phyloP scores from a whole-genome alignment of 495 filamentous ascomycete genomes.

The Opeltia flavorubescens region DNA sequence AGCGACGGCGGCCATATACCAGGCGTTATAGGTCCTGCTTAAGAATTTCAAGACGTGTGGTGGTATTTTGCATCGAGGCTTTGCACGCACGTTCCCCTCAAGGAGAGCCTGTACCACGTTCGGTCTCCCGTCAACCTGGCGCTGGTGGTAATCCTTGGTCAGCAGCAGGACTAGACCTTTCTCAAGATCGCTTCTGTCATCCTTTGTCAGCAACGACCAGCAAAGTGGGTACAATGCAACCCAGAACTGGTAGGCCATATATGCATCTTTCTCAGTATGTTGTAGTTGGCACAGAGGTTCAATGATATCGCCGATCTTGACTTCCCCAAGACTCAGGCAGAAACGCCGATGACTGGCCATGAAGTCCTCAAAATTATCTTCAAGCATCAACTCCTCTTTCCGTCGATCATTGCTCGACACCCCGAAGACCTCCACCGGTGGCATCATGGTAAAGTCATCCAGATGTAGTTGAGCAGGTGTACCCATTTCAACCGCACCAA shows the following conservation, averaged over 20 bases:
- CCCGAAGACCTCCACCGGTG: constrained; percentile 50
- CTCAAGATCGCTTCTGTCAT: constrained; percentile 83
- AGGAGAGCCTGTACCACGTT: constrained; percentile 89
- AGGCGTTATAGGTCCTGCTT: constrained; percentile 80
- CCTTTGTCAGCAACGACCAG: constrained; percentile 76
- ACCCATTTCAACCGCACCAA: constrained; percentile 82
- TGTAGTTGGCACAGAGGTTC: constrained; percentile 91
- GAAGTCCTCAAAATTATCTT: constrained; percentile 68
- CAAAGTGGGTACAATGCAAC: constrained; percentile 78
- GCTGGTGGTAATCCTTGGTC: constrained; percentile 87
- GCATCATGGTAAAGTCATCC: constrained; percentile 69
- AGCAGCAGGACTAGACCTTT: constrained; percentile 74
- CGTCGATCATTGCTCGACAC: constrained; percentile 54
- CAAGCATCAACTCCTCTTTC: constrained; percentile 57
- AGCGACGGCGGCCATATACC: constrained; percentile 79
- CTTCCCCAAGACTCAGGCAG: constrained; percentile 62
- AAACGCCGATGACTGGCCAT: constrained; percentile 71
- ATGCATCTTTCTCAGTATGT: constrained; percentile 65
- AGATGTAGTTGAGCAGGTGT: constrained; percentile 56
- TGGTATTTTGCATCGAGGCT: constrained; percentile 78
- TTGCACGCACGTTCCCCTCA: constrained; percentile 66
- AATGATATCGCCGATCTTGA: constrained; percentile 73
- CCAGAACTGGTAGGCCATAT: constrained; percentile 82
- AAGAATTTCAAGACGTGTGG: constrained; percentile 92
- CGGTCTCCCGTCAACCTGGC: constrained; percentile 84